These are phyloP conservation scores for Rhizopogon vesiculosus DNA, from an alignment of 768 basidiomycete genomes.

Conservation along the genomic window DNA sequence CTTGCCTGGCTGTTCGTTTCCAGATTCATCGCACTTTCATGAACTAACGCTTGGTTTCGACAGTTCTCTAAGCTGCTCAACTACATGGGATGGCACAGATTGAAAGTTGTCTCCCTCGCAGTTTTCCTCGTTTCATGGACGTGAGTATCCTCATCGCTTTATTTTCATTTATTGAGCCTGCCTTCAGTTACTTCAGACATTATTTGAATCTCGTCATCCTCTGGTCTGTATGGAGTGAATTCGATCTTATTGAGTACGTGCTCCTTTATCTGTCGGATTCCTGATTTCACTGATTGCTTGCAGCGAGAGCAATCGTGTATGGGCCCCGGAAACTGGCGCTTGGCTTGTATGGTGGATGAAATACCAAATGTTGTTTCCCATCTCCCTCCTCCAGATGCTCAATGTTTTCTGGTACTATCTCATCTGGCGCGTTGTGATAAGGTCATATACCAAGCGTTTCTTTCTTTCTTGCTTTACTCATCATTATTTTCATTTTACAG, in stretches of 20 bases:
- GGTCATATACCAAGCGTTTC: slow-evolving; percentile 41
- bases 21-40: not conserved
- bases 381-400: slow-evolving; percentile 72
- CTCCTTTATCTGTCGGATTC: not conserved
- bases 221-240: slow-evolving; percentile 82
- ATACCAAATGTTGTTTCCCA: slow-evolving; percentile 72
- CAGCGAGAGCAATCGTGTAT: slow-evolving; percentile 53
- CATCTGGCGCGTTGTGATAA: slow-evolving; percentile 69
- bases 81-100: slow-evolving; percentile 67
- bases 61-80: slow-evolving; percentile 85
- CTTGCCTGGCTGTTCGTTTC: slow-evolving; percentile 71
- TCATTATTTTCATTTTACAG: slow-evolving; percentile 29
- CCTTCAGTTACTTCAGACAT: slow-evolving; percentile 83
- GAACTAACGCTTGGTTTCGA: not conserved
- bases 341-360: slow-evolving; percentile 79
- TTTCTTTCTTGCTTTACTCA: slow-evolving; percentile 5
- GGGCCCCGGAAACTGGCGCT: slow-evolving; percentile 56
- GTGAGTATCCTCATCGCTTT: slow-evolving; percentile 39
- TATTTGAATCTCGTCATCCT: slow-evolving; percentile 85
- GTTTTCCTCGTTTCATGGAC: slow-evolving; percentile 75
- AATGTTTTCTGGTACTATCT: slow-evolving; percentile 94
- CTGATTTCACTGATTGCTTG: slow-evolving; percentile 2
- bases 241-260: slow-evolving; percentile 68
- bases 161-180: not conserved
- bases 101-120: slow-evolving; percentile 60